Percentiles rank a stretch among this genome's conserved stretches.
Conservation (phyloP, 495 filamentous ascomycete species). For the Polyplosphaeria fusca region DNA sequence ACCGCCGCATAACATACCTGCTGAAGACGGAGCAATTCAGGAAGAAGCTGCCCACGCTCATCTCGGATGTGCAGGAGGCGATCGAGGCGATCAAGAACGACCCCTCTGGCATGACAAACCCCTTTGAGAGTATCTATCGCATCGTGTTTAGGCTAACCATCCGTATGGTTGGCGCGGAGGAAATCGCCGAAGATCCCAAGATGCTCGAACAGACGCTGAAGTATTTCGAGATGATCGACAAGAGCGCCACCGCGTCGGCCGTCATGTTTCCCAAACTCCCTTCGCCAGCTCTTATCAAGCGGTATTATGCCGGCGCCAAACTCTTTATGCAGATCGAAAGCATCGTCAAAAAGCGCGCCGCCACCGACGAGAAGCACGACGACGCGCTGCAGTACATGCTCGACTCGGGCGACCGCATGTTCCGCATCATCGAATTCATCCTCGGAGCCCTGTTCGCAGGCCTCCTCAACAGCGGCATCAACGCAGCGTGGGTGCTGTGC, state of each 20-base stretch:
- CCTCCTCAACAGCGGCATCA: slow-evolving; percentile 47
- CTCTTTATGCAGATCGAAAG: slow-evolving; percentile 45
- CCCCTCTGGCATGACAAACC: slow-evolving; percentile 41
- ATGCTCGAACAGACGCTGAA: slow-evolving; percentile 39
- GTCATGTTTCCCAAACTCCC: slow-evolving; percentile 50
- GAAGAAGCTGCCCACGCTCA: slow-evolving; percentile 37
- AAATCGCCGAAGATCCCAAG: slow-evolving; percentile 43
- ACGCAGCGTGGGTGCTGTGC: slow-evolving; percentile 43
- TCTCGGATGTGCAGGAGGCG: slow-evolving; percentile 35
- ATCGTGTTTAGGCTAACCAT: slow-evolving; percentile 46
- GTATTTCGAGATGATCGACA: slow-evolving; percentile 42
- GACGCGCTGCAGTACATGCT: slow-evolving; percentile 49
- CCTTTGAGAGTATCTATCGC: slow-evolving; percentile 43
- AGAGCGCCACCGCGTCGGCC: slow-evolving; percentile 30
- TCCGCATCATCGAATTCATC: slow-evolving; percentile 44
- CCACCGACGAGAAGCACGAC: slow-evolving; percentile 40
- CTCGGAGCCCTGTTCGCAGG: slow-evolving; percentile 41
- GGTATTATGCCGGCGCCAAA: slow-evolving; percentile 38
- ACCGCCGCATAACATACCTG: slow-evolving; percentile 3
- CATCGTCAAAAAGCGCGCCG: slow-evolving; percentile 43
- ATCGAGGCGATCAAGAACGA: slow-evolving; percentile 35
- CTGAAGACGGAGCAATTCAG: slow-evolving; percentile 30
- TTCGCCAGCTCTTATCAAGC: slow-evolving; percentile 34
- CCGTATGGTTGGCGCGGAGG: slow-evolving; percentile 39
- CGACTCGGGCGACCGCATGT: slow-evolving; percentile 41